Evolutionary conservation across 768 basidiomycete species (phyloP).

Genomic region (Exsudoporus frostii): DNA sequence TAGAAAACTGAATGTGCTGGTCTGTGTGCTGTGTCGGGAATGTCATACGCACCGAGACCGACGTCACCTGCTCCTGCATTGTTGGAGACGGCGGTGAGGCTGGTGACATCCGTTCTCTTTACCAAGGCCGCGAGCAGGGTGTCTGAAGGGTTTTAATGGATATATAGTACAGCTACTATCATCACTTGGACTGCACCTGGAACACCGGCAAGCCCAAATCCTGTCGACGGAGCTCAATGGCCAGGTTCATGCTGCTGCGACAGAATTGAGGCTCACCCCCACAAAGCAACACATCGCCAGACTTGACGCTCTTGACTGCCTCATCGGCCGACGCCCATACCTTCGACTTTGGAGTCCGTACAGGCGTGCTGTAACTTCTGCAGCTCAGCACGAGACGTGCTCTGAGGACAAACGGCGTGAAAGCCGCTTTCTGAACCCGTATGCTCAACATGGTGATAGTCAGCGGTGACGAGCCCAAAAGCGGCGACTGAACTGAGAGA

Average conservation of each 20-base stretch:
- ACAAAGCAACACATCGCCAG: conserved; percentile 73
- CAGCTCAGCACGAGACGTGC: conserved; percentile 11
- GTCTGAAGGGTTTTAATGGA: conserved; percentile 41
- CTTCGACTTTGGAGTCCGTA: conserved; percentile 45
- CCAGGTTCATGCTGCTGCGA: not conserved
- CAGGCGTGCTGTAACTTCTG: conserved; percentile 27
- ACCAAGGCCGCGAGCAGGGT: conserved; percentile 78
- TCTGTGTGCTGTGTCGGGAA: not conserved
- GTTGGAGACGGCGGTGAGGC: conserved; percentile 83
- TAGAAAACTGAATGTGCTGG: not conserved
- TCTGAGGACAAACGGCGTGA: conserved; percentile 18
- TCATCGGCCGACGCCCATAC: conserved; percentile 82
- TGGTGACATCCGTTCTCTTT: conserved; percentile 66
- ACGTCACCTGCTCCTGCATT: conserved; percentile 74
- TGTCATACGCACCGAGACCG: conserved; percentile 54
- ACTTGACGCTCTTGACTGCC: conserved; percentile 79
- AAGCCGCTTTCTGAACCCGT: conserved; percentile 12
- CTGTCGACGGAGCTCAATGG: conserved; percentile 36
- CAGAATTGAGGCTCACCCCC: conserved; percentile 55
- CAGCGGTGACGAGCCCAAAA: not conserved
- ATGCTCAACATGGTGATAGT: conserved; percentile 21
- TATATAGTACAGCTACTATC: not conserved
- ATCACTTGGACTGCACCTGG: conserved; percentile 50
- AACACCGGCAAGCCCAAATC: conserved; percentile 87
- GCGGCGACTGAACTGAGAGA: not conserved